Conservation (phyloP, 352 stramenopile species). For the Phytophthora pisi region DNA sequence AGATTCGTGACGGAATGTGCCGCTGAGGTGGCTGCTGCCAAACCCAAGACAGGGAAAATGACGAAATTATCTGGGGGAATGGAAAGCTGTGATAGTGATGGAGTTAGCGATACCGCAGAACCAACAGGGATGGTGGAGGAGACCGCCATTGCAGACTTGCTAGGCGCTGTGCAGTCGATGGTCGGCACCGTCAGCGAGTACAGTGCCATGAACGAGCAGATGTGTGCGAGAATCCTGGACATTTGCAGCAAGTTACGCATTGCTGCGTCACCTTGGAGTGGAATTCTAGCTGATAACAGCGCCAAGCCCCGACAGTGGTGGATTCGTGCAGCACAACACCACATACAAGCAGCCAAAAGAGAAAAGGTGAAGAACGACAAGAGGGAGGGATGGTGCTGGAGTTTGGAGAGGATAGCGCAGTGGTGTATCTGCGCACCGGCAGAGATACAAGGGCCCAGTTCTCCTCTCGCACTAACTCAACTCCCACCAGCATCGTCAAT, state of each 20-base stretch:
- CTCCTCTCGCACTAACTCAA: not conserved
- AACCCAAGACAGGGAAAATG: not conserved
- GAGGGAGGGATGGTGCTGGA: not conserved
- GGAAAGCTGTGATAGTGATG: not conserved
- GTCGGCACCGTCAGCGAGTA: conserved; percentile 7
- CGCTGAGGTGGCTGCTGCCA: not conserved
- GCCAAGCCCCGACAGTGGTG: conserved; percentile 16
- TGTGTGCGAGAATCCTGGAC: conserved; percentile 12
- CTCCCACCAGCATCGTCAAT: not conserved
- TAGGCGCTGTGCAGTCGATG: conserved; percentile 21
- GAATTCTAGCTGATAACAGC: conserved; percentile 6
- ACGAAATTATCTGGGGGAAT: not conserved
- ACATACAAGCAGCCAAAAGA: conserved; percentile 3
- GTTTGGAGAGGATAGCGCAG: conserved; percentile 2
- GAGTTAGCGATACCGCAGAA: not conserved
- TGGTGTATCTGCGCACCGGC: conserved; percentile 9
- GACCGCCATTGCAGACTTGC: conserved; percentile 2
- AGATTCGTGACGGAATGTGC: not conserved
- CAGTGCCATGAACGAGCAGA: conserved; percentile 20
- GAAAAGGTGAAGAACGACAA: conserved; percentile 7
- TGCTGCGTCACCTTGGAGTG: conserved; percentile 10
- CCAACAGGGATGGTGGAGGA: not conserved
- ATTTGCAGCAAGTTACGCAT: conserved; percentile 19
- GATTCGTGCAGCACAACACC: conserved; percentile 9
- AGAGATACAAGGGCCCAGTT: not conserved